Base-by-base conservation (phyloP, 352 stramenopile species). In the Phytophthora tubulina region DNA sequence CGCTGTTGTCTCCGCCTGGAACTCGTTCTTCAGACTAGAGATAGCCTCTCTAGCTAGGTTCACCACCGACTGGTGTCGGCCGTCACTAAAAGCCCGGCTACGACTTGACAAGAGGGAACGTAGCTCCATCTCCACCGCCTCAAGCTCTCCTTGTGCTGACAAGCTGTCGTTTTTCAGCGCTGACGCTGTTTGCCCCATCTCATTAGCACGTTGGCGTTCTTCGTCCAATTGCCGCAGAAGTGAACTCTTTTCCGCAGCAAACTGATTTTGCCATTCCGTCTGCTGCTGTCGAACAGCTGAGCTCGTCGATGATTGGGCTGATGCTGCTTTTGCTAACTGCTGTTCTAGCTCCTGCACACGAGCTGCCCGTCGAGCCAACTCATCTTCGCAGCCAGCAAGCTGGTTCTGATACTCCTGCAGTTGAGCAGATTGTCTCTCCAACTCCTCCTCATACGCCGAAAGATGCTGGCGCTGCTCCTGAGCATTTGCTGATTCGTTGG, bases 281-380 rank as follows among this genome's bases (percentile, higher is more conserved):
- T 86, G 82, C 45, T 88, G 75, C 9, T 85, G 65, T 15, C 72
- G 48, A 15, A 65, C 65, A 44, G 67, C 59, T 3, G 54, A 79
- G 46, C 81, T 84, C 4, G 66, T 83, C n/a, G 73, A 74, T 1
- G 80, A 81, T 7, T 49, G 78, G 3, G 68, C 70, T 11, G 59
- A 66, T 21, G 60, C 63, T 17, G 65, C 46, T 15, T 89, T 71
- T 13, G 81, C 73, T 31, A 91, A 30, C 31, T 83, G 76, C 3
- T 74, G 70, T 61, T 93, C 80, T 13, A 86, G 67, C n/a, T 89
- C 71, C 35, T 88, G 69, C 8, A 78, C 35, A 36, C 79, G 70
- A 3, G 62, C 54, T 46, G 79, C 67, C 14, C 65, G 68, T 51
- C 70, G 56, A 57, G 51, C 38, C 31, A 76, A 55, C 42, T 79